Percentiles rank a stretch among this genome's conserved stretches.
These are phyloP conservation scores for Xylaria telfairii DNA, from an alignment of 495 filamentous ascomycete species.

Conservation along the genomic window DNA sequence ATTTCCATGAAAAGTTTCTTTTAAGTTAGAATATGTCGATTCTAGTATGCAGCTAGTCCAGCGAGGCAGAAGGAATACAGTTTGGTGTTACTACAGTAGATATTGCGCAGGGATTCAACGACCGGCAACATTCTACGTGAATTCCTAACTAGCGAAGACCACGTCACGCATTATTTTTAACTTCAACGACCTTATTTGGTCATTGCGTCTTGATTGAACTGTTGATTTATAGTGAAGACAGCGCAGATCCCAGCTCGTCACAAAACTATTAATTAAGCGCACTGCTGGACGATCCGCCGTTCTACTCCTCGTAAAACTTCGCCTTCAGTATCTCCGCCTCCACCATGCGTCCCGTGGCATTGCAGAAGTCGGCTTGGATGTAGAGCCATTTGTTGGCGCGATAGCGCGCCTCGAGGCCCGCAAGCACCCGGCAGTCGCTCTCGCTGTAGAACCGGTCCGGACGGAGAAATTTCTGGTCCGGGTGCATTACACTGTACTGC, in stretches of 20 bases:
- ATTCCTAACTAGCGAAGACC: background rate
- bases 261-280: background rate
- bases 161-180: background rate
- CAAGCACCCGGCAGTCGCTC: slow-evolving; percentile 40
- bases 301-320: slow-evolving; percentile 36
- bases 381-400: slow-evolving; percentile 38
- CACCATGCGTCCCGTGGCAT: slow-evolving; percentile 44
- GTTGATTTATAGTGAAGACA: background rate
- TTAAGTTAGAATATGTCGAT: background rate
- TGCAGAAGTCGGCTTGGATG: slow-evolving; percentile 44
- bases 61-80: no score
- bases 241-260: background rate
- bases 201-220: background rate
- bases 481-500: slow-evolving; percentile 5
- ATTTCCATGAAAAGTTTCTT: no score
- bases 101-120: background rate
- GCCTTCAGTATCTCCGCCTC: slow-evolving; percentile 36
- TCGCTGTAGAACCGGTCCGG: slow-evolving; percentile 36
- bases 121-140: background rate
- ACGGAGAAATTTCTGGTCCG: slow-evolving; percentile 20
- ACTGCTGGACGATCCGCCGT: background rate
- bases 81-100: no score
- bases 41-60: background rate
- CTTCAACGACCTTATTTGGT: background rate
- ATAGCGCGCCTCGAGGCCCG: slow-evolving; percentile 35